These are phyloP conservation scores for Beauveria medogensis DNA, from an alignment of 2,329 filamentous ascomycete species.

Conservation along the genomic window DNA sequence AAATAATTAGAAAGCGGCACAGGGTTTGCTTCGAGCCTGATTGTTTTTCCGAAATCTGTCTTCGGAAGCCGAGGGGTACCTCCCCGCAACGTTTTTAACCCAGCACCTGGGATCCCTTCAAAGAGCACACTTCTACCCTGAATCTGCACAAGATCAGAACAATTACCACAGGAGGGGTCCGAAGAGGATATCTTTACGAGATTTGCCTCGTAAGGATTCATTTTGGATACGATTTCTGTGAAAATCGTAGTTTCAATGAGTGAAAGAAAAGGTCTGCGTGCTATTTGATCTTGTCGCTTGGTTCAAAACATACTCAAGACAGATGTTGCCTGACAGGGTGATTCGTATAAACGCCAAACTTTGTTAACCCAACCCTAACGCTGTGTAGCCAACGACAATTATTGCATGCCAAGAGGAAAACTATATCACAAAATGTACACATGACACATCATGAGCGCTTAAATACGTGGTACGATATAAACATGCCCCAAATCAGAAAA, in stretches of 20 bases:
- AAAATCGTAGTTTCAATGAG: no score
- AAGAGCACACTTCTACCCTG: no score
- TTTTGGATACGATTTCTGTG: not conserved
- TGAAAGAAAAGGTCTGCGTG: no score
- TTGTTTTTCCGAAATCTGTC: no score
- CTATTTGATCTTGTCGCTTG: no score
- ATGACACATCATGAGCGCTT: slow-evolving; percentile 26
- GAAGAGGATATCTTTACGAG: not conserved
- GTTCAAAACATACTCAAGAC: no score
- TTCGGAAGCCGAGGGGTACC: no score
- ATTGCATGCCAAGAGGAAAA: not conserved
- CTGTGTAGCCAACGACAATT: not conserved
- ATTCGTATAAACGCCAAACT: not conserved
- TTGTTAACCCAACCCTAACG: not conserved
- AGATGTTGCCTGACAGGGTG: not conserved
- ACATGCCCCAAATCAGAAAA: slow-evolving; percentile 60
- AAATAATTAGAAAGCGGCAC: no score
- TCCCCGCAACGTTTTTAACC: no score
- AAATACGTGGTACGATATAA: slow-evolving; percentile 60
- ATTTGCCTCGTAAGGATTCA: not conserved
- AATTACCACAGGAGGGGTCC: not conserved
- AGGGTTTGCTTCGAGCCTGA: no score
- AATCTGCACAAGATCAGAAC: no score
- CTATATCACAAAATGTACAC: not conserved
- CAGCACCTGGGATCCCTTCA: no score